Evolutionary conservation across 2,329 filamentous ascomycete genomes (phyloP).

Genomic region (Delphinella strobiligena): DNA sequence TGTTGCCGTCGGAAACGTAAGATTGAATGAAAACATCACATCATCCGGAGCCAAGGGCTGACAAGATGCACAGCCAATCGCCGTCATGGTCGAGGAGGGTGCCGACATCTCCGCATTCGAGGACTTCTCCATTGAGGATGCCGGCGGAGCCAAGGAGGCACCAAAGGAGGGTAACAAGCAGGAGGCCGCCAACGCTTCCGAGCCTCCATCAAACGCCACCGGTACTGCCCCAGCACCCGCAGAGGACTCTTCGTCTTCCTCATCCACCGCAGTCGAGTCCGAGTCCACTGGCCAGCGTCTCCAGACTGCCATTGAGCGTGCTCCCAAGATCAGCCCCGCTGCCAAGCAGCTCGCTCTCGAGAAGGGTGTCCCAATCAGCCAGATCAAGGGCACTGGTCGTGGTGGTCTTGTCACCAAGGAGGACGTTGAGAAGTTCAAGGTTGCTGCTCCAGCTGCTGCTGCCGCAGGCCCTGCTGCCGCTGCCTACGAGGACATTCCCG

Average conservation of each 20-base stretch:
- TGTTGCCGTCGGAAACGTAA: conserved; percentile 83
- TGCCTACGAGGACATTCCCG: conserved; percentile 70
- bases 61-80: conserved; percentile 63
- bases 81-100: conserved; percentile 85
- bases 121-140: conserved; percentile 76
- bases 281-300: conserved; percentile 64
- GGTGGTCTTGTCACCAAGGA: conserved; percentile 81
- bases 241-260: conserved; percentile 30
- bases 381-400: conserved; percentile 76
- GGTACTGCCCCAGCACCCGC: conserved; percentile 45
- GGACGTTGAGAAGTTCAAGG: conserved; percentile 78
- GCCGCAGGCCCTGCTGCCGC: conserved; percentile 43
- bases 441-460: conserved; percentile 28
- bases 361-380: conserved; percentile 64
- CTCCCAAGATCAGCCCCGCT: conserved; percentile 58
- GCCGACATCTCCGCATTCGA: conserved; percentile 80
- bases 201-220: conserved; percentile 46
- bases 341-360: conserved; percentile 76
- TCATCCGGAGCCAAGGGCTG: background rate
- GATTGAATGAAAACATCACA: conserved; percentile 1
- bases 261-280: conserved; percentile 55
- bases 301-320: conserved; percentile 72
- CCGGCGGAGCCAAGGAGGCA: conserved; percentile 66
- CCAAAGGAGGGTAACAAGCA: conserved; percentile 53
- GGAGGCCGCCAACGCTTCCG: conserved; percentile 47